These are phyloP conservation scores for Exobasidium rhododendri DNA, from an alignment of 1,284 basidiomycete species.

Conservation along the genomic window DNA sequence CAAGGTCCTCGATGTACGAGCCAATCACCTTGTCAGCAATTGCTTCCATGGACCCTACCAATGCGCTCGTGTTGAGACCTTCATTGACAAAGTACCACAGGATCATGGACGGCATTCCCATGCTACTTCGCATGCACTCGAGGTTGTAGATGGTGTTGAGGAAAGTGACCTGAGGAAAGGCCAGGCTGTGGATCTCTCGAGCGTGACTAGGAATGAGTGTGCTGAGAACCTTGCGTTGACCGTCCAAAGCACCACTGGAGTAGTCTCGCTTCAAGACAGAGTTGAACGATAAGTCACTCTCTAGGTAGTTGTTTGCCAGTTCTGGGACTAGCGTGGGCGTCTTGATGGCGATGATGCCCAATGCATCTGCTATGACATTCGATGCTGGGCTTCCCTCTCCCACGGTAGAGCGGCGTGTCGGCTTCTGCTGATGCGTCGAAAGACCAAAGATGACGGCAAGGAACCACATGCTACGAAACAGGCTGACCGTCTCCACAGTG, in stretches of 20 bases:
- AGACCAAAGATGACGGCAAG: constrained; percentile 81
- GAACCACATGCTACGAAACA: constrained; percentile 95
- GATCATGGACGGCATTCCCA: constrained; percentile 76
- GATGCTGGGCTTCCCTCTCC: background rate
- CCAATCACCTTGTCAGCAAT: constrained; percentile 74
- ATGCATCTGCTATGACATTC: constrained; percentile 24
- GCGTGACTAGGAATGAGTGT: constrained; percentile 66
- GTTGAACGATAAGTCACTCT: constrained; percentile 89
- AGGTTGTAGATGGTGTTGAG: constrained; percentile 82
- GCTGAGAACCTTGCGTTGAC: constrained; percentile 48
- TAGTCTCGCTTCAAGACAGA: constrained; percentile 68
- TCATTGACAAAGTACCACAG: constrained; percentile 86
- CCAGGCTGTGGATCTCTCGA: constrained; percentile 72
- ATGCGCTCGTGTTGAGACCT: constrained; percentile 68
- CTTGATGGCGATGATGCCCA: constrained; percentile 78
- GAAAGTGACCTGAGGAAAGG: constrained; percentile 81
- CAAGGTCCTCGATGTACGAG: constrained; percentile 51
- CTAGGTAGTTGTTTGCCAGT: constrained; percentile 76
- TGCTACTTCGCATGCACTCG: constrained; percentile 78
- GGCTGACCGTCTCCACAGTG: constrained; percentile 67
- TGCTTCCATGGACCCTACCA: constrained; percentile 75
- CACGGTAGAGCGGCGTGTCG: constrained; percentile 12
- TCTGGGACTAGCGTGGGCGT: constrained; percentile 83
- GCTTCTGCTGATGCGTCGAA: constrained; percentile 50
- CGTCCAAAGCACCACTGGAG: constrained; percentile 36